Evolutionary conservation across 495 filamentous ascomycete genomes (phyloP).

Genomic region (Lasiosphaeria hispida): DNA sequence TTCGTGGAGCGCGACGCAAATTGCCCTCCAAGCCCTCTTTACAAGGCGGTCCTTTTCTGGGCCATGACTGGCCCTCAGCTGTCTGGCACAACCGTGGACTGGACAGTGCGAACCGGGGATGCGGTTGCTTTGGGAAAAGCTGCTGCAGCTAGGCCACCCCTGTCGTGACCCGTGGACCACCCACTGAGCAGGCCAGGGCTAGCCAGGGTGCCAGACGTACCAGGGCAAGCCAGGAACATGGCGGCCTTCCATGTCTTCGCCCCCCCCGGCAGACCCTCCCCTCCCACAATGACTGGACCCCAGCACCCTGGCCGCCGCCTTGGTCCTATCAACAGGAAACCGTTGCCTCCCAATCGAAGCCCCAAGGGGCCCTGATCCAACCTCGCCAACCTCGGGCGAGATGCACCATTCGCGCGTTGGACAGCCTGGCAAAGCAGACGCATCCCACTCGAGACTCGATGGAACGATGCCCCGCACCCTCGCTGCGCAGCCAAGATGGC

Average conservation of each 20-base stretch:
- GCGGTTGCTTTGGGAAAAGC: neutral
- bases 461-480: constrained; percentile 16
- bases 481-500: constrained; percentile 6
- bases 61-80: constrained; percentile 16
- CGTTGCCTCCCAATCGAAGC: constrained; percentile 19
- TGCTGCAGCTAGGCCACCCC: neutral
- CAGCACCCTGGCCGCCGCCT: constrained; percentile 4
- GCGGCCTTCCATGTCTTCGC: constrained; percentile 9
- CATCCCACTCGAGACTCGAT: constrained; percentile 17
- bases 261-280: constrained; percentile 13
- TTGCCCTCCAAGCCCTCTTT: too few relatives aligned
- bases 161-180: neutral
- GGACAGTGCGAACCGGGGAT: constrained; percentile 7
- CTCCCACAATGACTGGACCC: constrained; percentile 21
- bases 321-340: constrained; percentile 17
- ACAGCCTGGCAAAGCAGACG: constrained; percentile 12
- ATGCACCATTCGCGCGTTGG: constrained; percentile 22
- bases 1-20: too few relatives aligned
- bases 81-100: neutral
- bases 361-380: neutral
- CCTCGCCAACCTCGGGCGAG: constrained; percentile 24
- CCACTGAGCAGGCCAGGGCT: constrained; percentile 1
- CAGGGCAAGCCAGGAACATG: neutral
- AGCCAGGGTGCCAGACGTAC: too few relatives aligned
- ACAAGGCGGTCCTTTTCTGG: too few relatives aligned